Conservation (phyloP, 2,329 filamentous ascomycete genomes). For the Teratosphaeria nubilosa region DNA sequence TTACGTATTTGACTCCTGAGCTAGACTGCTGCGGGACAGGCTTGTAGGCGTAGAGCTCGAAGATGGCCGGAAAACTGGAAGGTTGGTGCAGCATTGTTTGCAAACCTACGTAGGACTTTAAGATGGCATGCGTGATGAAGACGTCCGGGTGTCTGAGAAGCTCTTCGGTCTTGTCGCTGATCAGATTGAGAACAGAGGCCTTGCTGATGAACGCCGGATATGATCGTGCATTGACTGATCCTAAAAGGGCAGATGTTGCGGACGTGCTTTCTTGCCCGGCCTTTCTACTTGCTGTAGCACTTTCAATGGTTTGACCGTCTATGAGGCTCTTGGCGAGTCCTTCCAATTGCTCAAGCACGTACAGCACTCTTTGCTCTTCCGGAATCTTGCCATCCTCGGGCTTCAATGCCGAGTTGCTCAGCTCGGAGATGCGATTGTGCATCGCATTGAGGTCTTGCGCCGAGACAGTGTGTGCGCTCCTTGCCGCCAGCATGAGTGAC, state of each 20-base stretch:
- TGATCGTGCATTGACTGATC: constrained; percentile 30
- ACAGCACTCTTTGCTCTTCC: constrained; percentile 21
- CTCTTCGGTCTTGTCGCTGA: constrained; percentile 52
- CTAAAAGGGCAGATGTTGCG: constrained; percentile 47
- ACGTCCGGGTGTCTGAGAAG: constrained; percentile 66
- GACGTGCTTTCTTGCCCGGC: constrained; percentile 16
- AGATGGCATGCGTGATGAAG: constrained; percentile 64
- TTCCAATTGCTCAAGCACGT: constrained; percentile 24
- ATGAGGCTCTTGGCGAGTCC: constrained; percentile 17
- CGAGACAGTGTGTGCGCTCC: constrained; percentile 7
- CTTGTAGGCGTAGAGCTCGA: constrained; percentile 77
- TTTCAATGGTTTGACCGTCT: constrained; percentile 9
- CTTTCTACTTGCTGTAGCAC: constrained; percentile 1
- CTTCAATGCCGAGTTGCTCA: constrained; percentile 16
- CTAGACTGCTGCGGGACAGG: constrained; percentile 40
- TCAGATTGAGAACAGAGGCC: constrained; percentile 29
- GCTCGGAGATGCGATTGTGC: constrained; percentile 20
- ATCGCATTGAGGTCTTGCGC: constrained; percentile 11
- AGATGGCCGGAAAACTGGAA: constrained; percentile 66
- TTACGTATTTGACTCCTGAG: constrained; percentile 42
- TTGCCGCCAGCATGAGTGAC: constrained; percentile 7
- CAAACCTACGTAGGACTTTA: constrained; percentile 65
- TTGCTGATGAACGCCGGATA: constrained; percentile 25
- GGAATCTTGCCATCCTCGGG: constrained; percentile 15
- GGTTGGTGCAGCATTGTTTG: constrained; percentile 65